Evolutionary conservation across 768 basidiomycete species (phyloP), one percentile per base, ranked within the genome.

Genomic region (Lactarius sanguifluus): DNA sequence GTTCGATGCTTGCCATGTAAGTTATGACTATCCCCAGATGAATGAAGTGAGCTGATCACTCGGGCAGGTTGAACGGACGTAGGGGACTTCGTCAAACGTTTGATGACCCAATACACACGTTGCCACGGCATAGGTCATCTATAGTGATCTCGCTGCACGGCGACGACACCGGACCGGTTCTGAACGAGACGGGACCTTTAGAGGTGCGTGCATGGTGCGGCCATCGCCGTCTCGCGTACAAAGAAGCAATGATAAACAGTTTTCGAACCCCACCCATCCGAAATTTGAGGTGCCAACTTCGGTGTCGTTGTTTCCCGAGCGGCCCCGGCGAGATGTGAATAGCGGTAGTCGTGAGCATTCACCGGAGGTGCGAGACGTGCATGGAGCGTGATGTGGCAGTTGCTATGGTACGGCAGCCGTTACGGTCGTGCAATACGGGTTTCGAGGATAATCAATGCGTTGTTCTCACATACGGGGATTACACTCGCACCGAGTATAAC

Each of bases 1-100:
- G 64, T 54, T 67, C 61, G 25, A 64, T 64, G 62, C 66, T 67
- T 30, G 62, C 59, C 8, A 68, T 68, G 67, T 64, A 47, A 55
- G 36, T 30, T 4, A 18, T 20, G 3, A 38, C 8, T 30, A n/a
- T 32, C 16, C 9, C n/a, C 36, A n/a, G 15, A 18, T 54, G n/a
- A n/a, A 52, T 10, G 45, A 52, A 25, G 13, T 25, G 50, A 52
- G n/a, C 41, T 32, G 28, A 9, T 34, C 23, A 5, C 45, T 16
- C 28, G 7, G n/a, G 38, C 15, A 68, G 67, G 67, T 41, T 68
- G 9, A 68, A 68, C 50, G 62, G 67, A 2, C 54, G 62, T 23
- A 18, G 25, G 8, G 56, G 50, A 15, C 52, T 64, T 20, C 64
- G 67, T 5, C n/a, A 59, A 30, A n/a, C 54, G n/a, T 52, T 59